Base-by-base conservation (phyloP, 208 protist genomes). In the Vickermania ingenoplastis region DNA sequence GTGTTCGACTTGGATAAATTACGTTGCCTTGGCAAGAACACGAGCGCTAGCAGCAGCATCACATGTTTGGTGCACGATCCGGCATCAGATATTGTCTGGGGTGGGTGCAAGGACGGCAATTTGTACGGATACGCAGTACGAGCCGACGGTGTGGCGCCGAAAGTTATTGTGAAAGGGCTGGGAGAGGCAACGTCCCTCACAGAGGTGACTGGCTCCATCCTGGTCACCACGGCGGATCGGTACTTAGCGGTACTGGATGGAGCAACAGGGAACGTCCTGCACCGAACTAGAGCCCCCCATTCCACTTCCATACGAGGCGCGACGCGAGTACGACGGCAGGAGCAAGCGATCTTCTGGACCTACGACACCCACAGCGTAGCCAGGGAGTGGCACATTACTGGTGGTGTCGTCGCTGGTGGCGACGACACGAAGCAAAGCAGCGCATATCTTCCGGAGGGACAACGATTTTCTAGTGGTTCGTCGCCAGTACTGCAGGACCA, bases 311-410 rank as follows among this genome's bases (percentile, higher is more conserved):
- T 93, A n/a, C 58, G 77, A 29, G 71, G 70, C 22, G 60, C 73
- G 56, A 54, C 69, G 41, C 69, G 74, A 50, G 69, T 81, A 36
- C 68, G 62, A 45, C 68, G 64, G 3, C 68, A 60, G 14, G 83
- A 90, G 57, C 72, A 59, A 48, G 76, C 74, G 5, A 67, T 75
- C 49, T 60, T 85, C 21, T 93, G 86, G 86, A 83, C 69, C 13
- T 36, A 88, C 17, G 75, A 75, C 28, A 86, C 83, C 57, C 76
- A 88, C 55, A 58, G 51, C 7, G 31, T 25, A 0, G 54, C 75
- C 54, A 65, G 57, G 17, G 73, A 77, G 14, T 92, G 81, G 78
- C 36, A 45, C 17, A 17, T 45, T 45, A 7, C 11, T 7, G 36
- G 36, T n/a, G 36, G 36, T 45, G 11, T 45, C 11, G 36, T 45